Evolutionary conservation across 2,329 filamentous ascomycete species (phyloP), one percentile per base, ranked within the genome.

Genomic region (Aureobasidium sp.): DNA sequence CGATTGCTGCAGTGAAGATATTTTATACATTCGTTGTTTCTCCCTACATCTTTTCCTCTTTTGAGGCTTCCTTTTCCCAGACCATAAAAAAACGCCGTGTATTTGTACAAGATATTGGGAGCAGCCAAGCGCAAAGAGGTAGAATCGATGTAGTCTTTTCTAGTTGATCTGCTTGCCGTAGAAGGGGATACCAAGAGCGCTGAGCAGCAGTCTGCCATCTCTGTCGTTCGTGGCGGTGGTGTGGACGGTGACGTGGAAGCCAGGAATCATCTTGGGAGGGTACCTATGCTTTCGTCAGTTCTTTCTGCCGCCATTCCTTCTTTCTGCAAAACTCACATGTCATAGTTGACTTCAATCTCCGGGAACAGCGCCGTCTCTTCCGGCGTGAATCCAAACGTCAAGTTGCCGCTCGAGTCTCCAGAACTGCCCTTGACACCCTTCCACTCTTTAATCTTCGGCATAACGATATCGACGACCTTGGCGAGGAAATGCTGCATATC

Each of bases 371-470:
- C 85, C 69, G 96, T 85, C 68, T 88, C 85, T 63, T 90, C 87
- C 5, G 87, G 81, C 15, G 82, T 82, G 69, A 99, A 81, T 67
- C 94, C 94, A 74, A 92, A 93, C 11, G 82, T 82, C 67, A 99
- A 82, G 74, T 97, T 97, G 41, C 94, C 94, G 65, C 88, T 87
- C 71, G 86, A 87, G 74, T 99, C 94, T 71, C 94, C 94, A 42
- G 90, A 90, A 47, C 79, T 84, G 53, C 85, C 86, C 68, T 84
- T 83, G n/a, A 89, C 80, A 64, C 94, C 94, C 62, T 84, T 85
- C 89, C 91, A 99, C 69, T 99, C 94, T 81, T 97, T 99, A 76
- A 99, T 95, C 71, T 87, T 89, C 42, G 94, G 94, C 72, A 97
- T 82, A 6, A 99, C 92, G 9, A 97, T 80, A 72, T 96, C 91